Evolutionary conservation across 108 stramenopile genomes (phyloP).

Genomic region (Mayamaea pseudoterrestris): DNA sequence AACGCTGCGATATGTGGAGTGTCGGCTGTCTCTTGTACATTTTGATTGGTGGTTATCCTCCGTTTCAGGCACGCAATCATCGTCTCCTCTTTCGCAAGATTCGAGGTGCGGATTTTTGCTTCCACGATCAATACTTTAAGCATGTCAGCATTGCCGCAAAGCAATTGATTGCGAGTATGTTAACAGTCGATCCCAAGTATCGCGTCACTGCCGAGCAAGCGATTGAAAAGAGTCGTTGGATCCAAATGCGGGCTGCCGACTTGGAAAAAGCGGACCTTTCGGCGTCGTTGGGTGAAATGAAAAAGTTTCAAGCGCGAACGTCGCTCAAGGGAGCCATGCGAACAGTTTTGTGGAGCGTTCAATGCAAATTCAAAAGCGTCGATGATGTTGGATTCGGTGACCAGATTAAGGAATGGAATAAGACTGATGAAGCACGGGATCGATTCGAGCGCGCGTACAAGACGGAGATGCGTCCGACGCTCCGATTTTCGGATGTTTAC

Average conservation of each 20-base stretch:
- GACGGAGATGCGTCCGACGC: not conserved
- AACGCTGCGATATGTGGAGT: conserved; percentile 85
- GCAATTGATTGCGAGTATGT: conserved; percentile 49
- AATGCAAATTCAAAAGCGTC: conserved; percentile 2
- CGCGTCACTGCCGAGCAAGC: conserved; percentile 55
- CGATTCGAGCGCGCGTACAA: not conserved
- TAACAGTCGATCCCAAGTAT: conserved; percentile 53
- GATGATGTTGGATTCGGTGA: not conserved
- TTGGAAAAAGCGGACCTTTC: conserved; percentile 26
- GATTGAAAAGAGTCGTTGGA: conserved; percentile 61
- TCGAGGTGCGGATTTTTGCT: conserved; percentile 50
- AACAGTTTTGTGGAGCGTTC: conserved; percentile 1
- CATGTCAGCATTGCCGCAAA: conserved; percentile 59
- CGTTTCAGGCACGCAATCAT: conserved; percentile 26
- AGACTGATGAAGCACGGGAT: not conserved
- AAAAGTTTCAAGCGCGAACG: conserved; percentile 39
- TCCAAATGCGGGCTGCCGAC: conserved; percentile 15
- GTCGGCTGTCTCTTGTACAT: conserved; percentile 85
- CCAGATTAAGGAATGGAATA: not conserved
- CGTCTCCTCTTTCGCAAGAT: conserved; percentile 43
- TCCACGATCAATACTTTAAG: conserved; percentile 62
- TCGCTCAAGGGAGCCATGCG: conserved; percentile 18
- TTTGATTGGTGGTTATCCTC: conserved; percentile 63
- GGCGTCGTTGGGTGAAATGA: conserved; percentile 30
- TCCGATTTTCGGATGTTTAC: conserved; percentile 42